Base-by-base conservation (phyloP, 371 early-diverging fungal species). In the Mucor sp. region DNA sequence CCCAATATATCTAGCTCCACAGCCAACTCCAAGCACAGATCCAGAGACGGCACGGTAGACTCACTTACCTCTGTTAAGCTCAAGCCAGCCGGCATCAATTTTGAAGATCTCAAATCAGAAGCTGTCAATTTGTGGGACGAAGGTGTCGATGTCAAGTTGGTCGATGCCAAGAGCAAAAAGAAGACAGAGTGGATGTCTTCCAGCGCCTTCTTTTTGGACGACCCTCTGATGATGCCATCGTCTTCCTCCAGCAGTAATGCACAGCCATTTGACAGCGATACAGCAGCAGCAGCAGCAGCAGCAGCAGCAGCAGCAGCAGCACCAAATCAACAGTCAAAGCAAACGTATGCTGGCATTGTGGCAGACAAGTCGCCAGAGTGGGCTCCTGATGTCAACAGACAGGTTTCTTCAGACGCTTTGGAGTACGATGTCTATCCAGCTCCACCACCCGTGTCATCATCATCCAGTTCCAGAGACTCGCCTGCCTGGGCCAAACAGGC, bases 131-230 rank as follows among this genome's bases (percentile, higher is more conserved):
- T 61, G 4, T 80, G 81, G 81, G 62, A 50, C 2, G 66, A 60
- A 21, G 81, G 81, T 1, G 63, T 80, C 0, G 76, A 80, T 62
- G 27, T 80, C 3, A 53, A 69, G 17, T 35, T 80, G 6, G 48
- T 74, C 2, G 39, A 60, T 0, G 28, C 47, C 1, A 35, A 67
- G 44, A 59, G 66, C 8, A 63, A 67, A n/a, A 74, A 70, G 37
- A 60, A 70, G 28, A 15, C 53, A 14, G 59, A 61, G 27, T 80
- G 81, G 81, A 14, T 78, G 8, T 58, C 76, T 0, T 66, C 63
- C 23, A 44, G 64, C 17, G 78, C 68, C 5, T 75, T 80, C 21
- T 69, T 73, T 56, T 58, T 41, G 1, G 14, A 58, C 7, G 35
- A 47, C n/a, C 28, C 37, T 2, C 0, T 15, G 14, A 11, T 15